Base-by-base conservation (phyloP, 768 basidiomycete genomes). In the Russula earlei region DNA sequence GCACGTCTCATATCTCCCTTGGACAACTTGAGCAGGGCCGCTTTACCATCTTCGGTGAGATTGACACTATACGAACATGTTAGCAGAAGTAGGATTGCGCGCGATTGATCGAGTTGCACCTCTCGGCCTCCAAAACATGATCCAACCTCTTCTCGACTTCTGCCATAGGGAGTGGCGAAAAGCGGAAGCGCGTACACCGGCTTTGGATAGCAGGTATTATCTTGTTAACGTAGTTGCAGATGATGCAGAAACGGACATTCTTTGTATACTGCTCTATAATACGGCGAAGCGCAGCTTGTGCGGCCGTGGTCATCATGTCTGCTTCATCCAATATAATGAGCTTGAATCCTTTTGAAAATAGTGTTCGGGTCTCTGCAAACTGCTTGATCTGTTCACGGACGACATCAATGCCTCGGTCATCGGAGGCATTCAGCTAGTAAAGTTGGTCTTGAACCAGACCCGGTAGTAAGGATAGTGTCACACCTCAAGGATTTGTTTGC, bases 301-400 rank as follows among this genome's bases (percentile, higher is more conserved):
- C 96, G 54, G 90, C 87, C 60, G 92, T 86, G 0, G 96, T 99
- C 96, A 99, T 99, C 95, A 96, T 96, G 75, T 99, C 96, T n/a
- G 96, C 96, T 70, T 99, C 96, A 63, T 99, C 96, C 33, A 99
- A 82, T 59, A 99, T 84, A 70, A 99, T 95, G 67, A 99, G 84
- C 66, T 98, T 99, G 80, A 85, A 98, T 17, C 91, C 91, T 65
- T 93, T 93, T 12, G 91, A 82, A 67, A 84, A 87, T 6, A 97
- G 71, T 10, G 92, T 96, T 49, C 92, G 82, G 14, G 94, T 97
- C 72, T 94, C 91, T 1, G 96, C 93, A 64, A 98, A 99, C 66
- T 91, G 92, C 69, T 98, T 99, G 69, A 99, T 94, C 75, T 97
- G 94, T 70, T 98, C 96, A 49, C 96, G 83, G 17, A 99, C 96